phyloP scores from a whole-genome alignment of 176 grass and related monocot genomes.

The Carex littledalei region DNA sequence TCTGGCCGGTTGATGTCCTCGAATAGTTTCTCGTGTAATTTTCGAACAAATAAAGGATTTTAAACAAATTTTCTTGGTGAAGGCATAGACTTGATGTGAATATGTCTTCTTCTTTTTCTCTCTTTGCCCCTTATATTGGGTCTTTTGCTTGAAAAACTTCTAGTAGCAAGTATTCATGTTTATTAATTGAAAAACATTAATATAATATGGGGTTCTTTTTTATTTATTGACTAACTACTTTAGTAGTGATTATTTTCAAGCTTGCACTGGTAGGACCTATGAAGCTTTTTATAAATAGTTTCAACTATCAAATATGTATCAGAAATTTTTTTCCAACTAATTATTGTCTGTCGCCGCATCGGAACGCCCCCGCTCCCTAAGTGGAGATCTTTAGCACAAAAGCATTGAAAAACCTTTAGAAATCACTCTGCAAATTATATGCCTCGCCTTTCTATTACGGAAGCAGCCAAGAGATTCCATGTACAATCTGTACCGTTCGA shows the following conservation, averaged over 20 bases:
- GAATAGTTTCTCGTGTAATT: slow-evolving; percentile 15
- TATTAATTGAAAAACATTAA: neutral
- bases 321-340: neutral
- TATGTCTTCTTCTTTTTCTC: neutral
- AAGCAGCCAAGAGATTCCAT: too few species aligned
- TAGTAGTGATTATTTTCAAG: neutral
- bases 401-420: too few species aligned
- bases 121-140: neutral
- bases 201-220: neutral
- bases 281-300: neutral
- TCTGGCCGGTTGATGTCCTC: slow-evolving; percentile 62
- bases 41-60: neutral
- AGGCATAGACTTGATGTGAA: neutral
- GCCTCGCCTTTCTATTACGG: too few species aligned
- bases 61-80: neutral
- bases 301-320: neutral
- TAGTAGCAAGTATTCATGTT: neutral
- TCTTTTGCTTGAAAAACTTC: neutral
- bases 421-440: too few species aligned
- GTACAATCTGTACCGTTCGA: too few species aligned
- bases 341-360: too few species aligned
- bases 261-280: neutral
- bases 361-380: too few species aligned
- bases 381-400: too few species aligned
- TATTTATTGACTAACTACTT: neutral